These are phyloP conservation scores for Geosmithia morbida DNA, from an alignment of 2,329 filamentous ascomycete genomes.

Conservation along the genomic window DNA sequence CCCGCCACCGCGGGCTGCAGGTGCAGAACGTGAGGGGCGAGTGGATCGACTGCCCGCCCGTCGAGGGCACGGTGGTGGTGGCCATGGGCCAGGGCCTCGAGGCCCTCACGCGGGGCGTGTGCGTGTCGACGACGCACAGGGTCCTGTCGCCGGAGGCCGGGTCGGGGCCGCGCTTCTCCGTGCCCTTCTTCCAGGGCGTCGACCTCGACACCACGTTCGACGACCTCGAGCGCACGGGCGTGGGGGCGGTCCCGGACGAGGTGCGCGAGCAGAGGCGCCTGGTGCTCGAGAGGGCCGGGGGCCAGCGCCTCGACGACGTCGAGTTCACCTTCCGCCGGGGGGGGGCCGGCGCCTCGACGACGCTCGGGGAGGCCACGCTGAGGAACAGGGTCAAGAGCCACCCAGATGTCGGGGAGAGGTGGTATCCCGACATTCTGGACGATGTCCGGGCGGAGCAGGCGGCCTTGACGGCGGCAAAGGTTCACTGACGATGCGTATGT, in stretches of 20 bases:
- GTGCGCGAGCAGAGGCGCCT: constrained; percentile 47
- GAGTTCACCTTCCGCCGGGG: constrained; percentile 76
- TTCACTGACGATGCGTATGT: neutral
- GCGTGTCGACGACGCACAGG: constrained; percentile 67
- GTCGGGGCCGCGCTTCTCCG: constrained; percentile 58
- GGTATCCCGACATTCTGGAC: constrained; percentile 52
- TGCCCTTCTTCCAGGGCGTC: constrained; percentile 84
- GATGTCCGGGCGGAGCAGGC: constrained; percentile 44
- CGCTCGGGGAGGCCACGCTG: constrained; percentile 69
- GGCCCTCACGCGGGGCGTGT: constrained; percentile 71
- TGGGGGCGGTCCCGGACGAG: constrained; percentile 38
- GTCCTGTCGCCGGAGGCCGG: constrained; percentile 62
- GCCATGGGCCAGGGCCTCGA: constrained; percentile 81
- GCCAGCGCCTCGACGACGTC: constrained; percentile 51
- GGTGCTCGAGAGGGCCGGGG: constrained; percentile 41
- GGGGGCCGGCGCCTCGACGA: constrained; percentile 31
- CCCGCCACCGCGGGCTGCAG: constrained; percentile 61
- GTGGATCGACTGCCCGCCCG: constrained; percentile 74
- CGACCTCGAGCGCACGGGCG: constrained; percentile 49
- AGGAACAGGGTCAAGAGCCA: constrained; percentile 78
- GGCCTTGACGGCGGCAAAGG: constrained; percentile 7
- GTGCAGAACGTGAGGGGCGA: constrained; percentile 65
- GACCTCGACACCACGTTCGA: constrained; percentile 68
- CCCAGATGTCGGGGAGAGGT: constrained; percentile 71
- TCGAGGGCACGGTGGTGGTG: constrained; percentile 66